Percentiles rank a stretch among this genome's conserved stretches.
These are phyloP conservation scores for Passiflora organensis DNA, from an alignment of 345 rosid genomes.

Conservation along the genomic window DNA sequence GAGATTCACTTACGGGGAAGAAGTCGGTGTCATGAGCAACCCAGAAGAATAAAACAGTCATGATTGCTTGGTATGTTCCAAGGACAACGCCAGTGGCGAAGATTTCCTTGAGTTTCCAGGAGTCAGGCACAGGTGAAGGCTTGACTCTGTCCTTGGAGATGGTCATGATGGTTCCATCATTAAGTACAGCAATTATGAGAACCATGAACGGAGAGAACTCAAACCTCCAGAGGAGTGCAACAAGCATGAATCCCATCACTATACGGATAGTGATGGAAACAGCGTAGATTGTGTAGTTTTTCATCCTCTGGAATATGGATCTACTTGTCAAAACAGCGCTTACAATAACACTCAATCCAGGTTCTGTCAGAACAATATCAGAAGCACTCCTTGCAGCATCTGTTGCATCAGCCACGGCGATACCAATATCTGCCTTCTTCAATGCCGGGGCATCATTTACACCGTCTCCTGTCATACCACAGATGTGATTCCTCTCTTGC, in stretches of 20 bases:
- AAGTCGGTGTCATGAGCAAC: conserved; percentile 51
- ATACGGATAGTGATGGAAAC: conserved; percentile 97
- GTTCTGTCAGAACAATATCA: conserved; percentile 71
- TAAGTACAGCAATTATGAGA: conserved; percentile 84
- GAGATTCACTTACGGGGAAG: conserved; percentile 51
- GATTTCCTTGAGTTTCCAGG: conserved; percentile 91
- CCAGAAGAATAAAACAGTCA: conserved; percentile 89
- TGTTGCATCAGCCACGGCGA: conserved; percentile 89
- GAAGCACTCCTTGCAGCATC: conserved; percentile 90
- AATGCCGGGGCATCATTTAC: conserved; percentile 95
- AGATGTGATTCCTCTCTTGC: conserved; percentile 75
- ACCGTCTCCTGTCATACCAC: conserved; percentile 98
- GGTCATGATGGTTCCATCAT: conserved; percentile 95
- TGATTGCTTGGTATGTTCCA: conserved; percentile 75
- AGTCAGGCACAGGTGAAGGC: conserved; percentile 93
- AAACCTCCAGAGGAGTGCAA: conserved; percentile 78
- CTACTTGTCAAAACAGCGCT: conserved; percentile 85
- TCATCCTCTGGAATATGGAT: conserved; percentile 93
- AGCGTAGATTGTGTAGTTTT: conserved; percentile 94
- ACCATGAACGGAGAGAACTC: conserved; percentile 98
- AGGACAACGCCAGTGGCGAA: conserved; percentile 84
- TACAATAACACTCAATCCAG: conserved; percentile 87
- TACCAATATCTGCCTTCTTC: conserved; percentile 93
- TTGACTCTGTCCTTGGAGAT: conserved; percentile 89
- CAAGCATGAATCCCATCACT: conserved; percentile 85